A percentile compares a stretch with the other conserved stretches of the same genome.
Evolutionary conservation across 768 basidiomycete species (phyloP).

Genomic region (Phylloporus arenicola): DNA sequence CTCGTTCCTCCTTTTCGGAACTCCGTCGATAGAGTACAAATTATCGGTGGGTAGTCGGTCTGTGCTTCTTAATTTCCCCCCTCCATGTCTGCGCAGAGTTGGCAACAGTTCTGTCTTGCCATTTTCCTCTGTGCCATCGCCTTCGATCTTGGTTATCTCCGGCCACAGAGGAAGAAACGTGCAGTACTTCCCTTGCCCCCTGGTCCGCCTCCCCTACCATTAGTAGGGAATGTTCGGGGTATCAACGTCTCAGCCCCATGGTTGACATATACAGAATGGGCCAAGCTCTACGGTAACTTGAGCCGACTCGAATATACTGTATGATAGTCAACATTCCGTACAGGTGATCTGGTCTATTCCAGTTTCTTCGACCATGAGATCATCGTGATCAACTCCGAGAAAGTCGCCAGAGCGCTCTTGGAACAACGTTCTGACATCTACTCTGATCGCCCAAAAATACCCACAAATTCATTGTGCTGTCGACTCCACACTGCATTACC

Average conservation of each 20-base stretch:
- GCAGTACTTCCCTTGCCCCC: neutral
- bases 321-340: neutral
- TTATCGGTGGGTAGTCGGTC: neutral
- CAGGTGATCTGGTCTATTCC: constrained; percentile 26
- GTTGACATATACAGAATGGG: constrained; percentile 10
- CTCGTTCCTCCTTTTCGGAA: too few relatives aligned
- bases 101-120: constrained; percentile 11
- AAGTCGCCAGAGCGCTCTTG: constrained; percentile 23
- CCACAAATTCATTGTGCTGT: constrained; percentile 20
- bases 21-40: too few relatives aligned
- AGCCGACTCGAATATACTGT: too few relatives aligned
- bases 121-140: constrained; percentile 9
- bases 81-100: constrained; percentile 1
- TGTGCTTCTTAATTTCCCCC: neutral
- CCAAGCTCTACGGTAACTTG: constrained; percentile 10
- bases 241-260: neutral
- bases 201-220: constrained; percentile 9
- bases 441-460: constrained; percentile 19
- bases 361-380: constrained; percentile 16
- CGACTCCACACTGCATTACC: neutral
- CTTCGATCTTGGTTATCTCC: constrained; percentile 1
- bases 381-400: constrained; percentile 21
- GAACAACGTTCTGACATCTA: constrained; percentile 24
- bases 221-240: constrained; percentile 17
- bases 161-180: constrained; percentile 2